These are phyloP conservation scores for Chaetoceros tenuissimus DNA, from an alignment of 108 stramenopile genomes.

Conservation along the genomic window DNA sequence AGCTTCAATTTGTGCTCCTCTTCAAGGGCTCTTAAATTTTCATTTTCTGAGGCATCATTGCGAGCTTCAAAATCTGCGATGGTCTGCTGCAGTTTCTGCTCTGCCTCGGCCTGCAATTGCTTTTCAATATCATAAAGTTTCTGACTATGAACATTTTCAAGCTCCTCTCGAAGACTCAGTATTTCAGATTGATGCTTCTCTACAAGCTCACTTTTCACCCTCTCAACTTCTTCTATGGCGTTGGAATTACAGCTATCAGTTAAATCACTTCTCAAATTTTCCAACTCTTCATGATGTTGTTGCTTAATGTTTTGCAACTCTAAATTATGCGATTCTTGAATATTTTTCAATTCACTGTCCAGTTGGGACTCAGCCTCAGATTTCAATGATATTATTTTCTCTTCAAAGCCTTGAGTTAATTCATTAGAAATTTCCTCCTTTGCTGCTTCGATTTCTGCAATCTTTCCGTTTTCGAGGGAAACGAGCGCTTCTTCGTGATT, in stretches of 20 bases:
- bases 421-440: constrained; percentile 7
- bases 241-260: too few species aligned
- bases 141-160: too few species aligned
- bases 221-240: too few species aligned
- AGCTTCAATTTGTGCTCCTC: constrained; percentile 9
- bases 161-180: too few species aligned
- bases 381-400: too few species aligned
- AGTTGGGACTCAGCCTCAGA: not conserved
- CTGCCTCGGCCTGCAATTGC: not conserved
- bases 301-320: not conserved
- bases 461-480: constrained; percentile 6
- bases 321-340: not conserved
- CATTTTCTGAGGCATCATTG: constrained; percentile 1
- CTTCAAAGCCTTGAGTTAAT: too few species aligned
- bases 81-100: not conserved
- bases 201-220: too few species aligned
- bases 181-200: too few species aligned
- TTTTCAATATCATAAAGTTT: constrained; percentile 5
- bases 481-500: constrained; percentile 12
- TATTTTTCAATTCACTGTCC: not conserved
- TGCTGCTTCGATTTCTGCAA: constrained; percentile 5
- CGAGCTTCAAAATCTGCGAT: not conserved
- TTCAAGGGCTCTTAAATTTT: constrained; percentile 2
- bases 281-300: too few species aligned
- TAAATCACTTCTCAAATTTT: too few species aligned